Evolutionary conservation across 164 flowering plant species (phyloP).

Genomic region (Sedum album): DNA sequence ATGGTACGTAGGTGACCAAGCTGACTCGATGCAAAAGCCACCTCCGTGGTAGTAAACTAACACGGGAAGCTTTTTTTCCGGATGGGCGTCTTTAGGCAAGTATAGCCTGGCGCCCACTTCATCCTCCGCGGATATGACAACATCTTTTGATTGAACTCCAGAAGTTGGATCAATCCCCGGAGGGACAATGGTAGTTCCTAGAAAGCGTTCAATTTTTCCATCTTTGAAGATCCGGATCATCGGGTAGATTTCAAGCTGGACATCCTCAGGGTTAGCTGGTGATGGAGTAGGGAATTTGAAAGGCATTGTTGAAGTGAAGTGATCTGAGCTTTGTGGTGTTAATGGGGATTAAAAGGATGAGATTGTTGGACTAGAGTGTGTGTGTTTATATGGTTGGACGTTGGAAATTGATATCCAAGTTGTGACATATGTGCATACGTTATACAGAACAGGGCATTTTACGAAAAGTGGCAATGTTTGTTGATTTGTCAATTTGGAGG

Average conservation of each 20-base stretch:
- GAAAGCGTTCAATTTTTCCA: conserved; percentile 27
- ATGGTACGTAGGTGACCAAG: conserved; percentile 25
- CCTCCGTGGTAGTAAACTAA: conserved; percentile 53
- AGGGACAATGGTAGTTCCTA: conserved; percentile 12
- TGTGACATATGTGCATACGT: not conserved
- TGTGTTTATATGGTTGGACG: not conserved
- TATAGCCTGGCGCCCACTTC: conserved; percentile 24
- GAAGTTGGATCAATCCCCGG: conserved; percentile 17
- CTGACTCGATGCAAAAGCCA: conserved; percentile 24
- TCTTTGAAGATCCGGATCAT: conserved; percentile 33
- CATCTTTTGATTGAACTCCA: conserved; percentile 40
- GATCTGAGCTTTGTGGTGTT: not conserved
- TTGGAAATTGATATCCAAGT: not conserved
- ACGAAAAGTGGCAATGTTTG: too few species aligned
- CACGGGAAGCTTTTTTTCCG: conserved; percentile 27
- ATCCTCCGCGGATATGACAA: conserved; percentile 16
- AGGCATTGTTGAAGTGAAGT: not conserved
- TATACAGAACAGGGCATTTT: too few species aligned
- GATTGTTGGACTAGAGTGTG: not conserved
- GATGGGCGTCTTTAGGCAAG: conserved; percentile 18
- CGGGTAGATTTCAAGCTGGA: conserved; percentile 13
- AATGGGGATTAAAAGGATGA: not conserved
- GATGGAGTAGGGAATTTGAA: not conserved
- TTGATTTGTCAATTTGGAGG: too few species aligned
- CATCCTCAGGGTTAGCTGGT: not conserved